phyloP scores from a whole-genome alignment of 805 yeast genomes.

The Isabelozyma gotoi region DNA sequence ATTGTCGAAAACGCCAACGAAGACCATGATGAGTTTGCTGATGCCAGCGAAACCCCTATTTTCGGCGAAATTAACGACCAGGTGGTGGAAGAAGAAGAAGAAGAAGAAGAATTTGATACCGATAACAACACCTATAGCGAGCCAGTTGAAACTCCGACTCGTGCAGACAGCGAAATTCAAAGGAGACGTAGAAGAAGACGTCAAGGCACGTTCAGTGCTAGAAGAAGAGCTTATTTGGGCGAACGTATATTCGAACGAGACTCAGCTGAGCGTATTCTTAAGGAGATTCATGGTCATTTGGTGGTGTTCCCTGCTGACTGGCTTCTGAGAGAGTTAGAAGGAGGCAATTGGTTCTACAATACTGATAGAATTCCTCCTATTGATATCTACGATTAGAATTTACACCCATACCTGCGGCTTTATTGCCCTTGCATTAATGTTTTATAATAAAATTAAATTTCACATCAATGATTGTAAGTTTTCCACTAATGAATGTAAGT shows the following conservation, averaged over 20 bases:
- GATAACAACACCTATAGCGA: background rate
- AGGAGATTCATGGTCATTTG: constrained; percentile 78
- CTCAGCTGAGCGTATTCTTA: constrained; percentile 72
- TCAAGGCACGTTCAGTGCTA: constrained; percentile 35
- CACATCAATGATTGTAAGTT: too few species aligned
- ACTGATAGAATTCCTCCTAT: constrained; percentile 93
- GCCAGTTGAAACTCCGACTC: background rate
- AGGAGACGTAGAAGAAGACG: constrained; percentile 29
- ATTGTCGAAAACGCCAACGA: constrained; percentile 3
- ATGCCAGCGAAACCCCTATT: background rate
- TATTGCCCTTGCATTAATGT: too few species aligned
- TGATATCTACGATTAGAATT: constrained; percentile 82
- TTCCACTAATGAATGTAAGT: too few species aligned
- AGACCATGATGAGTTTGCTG: constrained; percentile 1
- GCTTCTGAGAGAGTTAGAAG: constrained; percentile 82
- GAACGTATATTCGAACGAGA: constrained; percentile 65
- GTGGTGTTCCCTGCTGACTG: constrained; percentile 93
- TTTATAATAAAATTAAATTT: too few species aligned
- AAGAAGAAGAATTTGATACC: background rate
- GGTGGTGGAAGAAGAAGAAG: constrained; percentile 1
- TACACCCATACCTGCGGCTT: too few species aligned
- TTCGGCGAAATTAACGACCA: constrained; percentile 2
- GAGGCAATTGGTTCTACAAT: constrained; percentile 93
- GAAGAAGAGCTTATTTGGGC: constrained; percentile 34
- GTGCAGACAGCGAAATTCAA: background rate